phyloP scores from a whole-genome alignment of 805 yeast species.

The Kodamaea laetipori region DNA sequence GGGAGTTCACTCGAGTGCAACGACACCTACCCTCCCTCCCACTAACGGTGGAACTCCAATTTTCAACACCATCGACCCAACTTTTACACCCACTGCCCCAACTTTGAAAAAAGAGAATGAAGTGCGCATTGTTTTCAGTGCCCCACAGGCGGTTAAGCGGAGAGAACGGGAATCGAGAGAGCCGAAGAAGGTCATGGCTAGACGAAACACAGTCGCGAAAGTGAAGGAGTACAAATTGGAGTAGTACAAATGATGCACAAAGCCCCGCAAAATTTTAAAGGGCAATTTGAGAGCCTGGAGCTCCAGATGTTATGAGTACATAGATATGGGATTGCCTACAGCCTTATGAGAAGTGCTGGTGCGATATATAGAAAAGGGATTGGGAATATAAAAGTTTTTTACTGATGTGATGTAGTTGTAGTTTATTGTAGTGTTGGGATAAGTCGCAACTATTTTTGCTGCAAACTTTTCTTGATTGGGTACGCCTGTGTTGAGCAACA shows the following conservation, averaged over 20 bases:
- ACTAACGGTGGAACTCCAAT: slow-evolving; percentile 12
- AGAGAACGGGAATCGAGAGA: not conserved
- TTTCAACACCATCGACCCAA: slow-evolving; percentile 21
- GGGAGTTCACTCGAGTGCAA: slow-evolving; percentile 15
- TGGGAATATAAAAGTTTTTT: too few relatives aligned
- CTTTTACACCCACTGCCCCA: slow-evolving; percentile 21
- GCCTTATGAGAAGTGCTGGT: too few relatives aligned
- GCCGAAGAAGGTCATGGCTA: not conserved
- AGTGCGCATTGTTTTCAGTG: slow-evolving; percentile 20
- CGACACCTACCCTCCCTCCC: slow-evolving; percentile 8
- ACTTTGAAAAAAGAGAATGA: slow-evolving; percentile 14
- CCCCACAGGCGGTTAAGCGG: slow-evolving; percentile 16
- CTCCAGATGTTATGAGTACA: not conserved
- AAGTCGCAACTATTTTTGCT: too few relatives aligned
- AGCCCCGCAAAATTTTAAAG: slow-evolving; percentile 2
- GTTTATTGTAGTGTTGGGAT: too few relatives aligned
- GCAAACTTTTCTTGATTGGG: too few relatives aligned
- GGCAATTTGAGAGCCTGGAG: not conserved
- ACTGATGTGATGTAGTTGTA: too few relatives aligned
- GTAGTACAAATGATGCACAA: not conserved
- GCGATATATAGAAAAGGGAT: too few relatives aligned
- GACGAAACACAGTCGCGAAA: not conserved
- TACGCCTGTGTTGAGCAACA: too few relatives aligned
- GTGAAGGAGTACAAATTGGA: slow-evolving; percentile 7
- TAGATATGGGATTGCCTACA: not conserved